Evolutionary conservation across 2,329 filamentous ascomycete species (phyloP).

Genomic region (Decorospora gaudefroyi): DNA sequence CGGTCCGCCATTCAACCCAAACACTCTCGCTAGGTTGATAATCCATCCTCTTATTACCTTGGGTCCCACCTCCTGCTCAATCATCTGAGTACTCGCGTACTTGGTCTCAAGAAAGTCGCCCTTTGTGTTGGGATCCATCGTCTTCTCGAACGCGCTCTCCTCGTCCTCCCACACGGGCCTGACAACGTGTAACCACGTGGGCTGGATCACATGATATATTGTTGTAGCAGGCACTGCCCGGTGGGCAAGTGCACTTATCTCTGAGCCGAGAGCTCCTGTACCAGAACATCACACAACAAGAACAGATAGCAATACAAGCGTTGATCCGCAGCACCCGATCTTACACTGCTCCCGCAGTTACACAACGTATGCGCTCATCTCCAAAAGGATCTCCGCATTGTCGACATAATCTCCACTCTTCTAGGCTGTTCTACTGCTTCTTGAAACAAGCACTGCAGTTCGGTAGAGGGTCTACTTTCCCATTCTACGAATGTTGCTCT

Average conservation of each 20-base stretch:
- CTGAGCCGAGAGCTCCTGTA: too few species aligned
- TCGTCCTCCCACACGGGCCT: constrained; percentile 54
- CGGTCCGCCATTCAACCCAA: constrained; percentile 50
- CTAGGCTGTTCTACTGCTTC: constrained; percentile 53
- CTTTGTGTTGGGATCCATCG: constrained; percentile 46
- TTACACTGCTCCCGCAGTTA: background rate
- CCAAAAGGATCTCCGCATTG: constrained; percentile 55
- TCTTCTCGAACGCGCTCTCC: constrained; percentile 54
- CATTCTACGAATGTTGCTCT: constrained; percentile 45
- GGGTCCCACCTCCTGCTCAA: constrained; percentile 51
- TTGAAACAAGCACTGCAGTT: constrained; percentile 52
- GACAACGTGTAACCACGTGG: constrained; percentile 25
- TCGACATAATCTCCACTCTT: constrained; percentile 56
- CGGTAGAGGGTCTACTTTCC: constrained; percentile 51
- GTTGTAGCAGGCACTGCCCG: too few species aligned
- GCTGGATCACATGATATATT: too few species aligned
- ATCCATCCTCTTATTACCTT: constrained; percentile 55
- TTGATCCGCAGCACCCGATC: too few species aligned
- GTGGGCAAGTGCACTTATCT: too few species aligned
- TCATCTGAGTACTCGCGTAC: constrained; percentile 56
- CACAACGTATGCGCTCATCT: constrained; percentile 33
- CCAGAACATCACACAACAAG: too few species aligned
- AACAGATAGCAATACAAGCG: too few species aligned
- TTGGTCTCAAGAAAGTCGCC: constrained; percentile 54
- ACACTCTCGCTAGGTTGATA: constrained; percentile 60